phyloP scores from a whole-genome alignment of 306 rosid genomes.

The Argentina anserina region DNA sequence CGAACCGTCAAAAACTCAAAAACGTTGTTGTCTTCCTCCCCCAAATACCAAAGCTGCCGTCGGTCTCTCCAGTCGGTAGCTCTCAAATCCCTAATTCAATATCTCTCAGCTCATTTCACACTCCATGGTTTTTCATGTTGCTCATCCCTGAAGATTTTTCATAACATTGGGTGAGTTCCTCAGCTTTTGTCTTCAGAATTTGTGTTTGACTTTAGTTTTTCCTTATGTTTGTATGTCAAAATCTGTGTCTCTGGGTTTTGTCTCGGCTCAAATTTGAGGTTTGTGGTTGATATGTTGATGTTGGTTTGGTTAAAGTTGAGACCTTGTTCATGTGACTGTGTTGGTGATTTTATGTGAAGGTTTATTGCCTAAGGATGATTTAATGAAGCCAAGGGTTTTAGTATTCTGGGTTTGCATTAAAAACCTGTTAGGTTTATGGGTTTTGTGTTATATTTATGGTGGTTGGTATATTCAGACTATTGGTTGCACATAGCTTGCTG shows the following conservation, averaged over 20 bases:
- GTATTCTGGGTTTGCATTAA: not conserved
- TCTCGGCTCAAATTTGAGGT: not conserved
- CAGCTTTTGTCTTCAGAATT: not conserved
- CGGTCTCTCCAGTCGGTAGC: not conserved
- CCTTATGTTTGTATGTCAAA: not conserved
- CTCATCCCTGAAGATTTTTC: not conserved
- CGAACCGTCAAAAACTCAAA: not conserved
- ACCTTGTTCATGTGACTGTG: not conserved
- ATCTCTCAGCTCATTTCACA: not conserved
- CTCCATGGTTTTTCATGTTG: not conserved
- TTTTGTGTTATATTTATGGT: not conserved
- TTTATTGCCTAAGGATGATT: not conserved
- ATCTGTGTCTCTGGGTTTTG: not conserved
- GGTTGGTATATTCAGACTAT: not conserved
- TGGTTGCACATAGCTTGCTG: not conserved
- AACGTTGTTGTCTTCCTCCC: not conserved
- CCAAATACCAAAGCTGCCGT: not conserved
- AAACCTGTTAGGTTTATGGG: not conserved
- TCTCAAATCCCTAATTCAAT: not conserved
- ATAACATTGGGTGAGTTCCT: not conserved
- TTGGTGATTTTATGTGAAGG: not conserved
- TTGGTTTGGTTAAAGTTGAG: not conserved
- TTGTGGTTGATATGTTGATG: not conserved
- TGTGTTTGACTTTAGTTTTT: not conserved
- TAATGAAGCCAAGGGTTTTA: not conserved